phyloP scores from a whole-genome alignment of 257 asterid species.

The Voacanga thouarsii region DNA sequence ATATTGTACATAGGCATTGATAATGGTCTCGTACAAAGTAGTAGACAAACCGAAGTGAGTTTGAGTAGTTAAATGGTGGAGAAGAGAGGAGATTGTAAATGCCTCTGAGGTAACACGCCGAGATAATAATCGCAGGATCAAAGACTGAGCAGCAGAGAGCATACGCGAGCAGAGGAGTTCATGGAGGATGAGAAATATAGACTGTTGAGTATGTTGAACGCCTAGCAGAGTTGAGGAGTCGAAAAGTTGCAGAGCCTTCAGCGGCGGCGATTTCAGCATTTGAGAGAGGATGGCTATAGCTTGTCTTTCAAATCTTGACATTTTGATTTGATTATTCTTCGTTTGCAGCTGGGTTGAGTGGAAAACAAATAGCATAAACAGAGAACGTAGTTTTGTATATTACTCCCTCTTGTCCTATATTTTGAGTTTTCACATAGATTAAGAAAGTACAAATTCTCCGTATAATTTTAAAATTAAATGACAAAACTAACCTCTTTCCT shows the following conservation, averaged over 20 bases:
- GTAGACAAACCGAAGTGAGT: constrained; percentile 17
- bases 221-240: constrained; percentile 35
- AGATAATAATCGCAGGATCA: constrained; percentile 48
- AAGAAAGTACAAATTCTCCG: too few species aligned
- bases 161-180: constrained; percentile 47
- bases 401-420: too few species aligned
- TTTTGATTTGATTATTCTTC: background rate
- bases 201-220: constrained; percentile 48
- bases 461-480: too few species aligned
- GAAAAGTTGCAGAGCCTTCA: constrained; percentile 51
- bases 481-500: too few species aligned
- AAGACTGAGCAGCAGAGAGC: constrained; percentile 45
- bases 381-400: too few species aligned
- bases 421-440: too few species aligned
- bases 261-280: constrained; percentile 61
- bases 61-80: constrained; percentile 35
- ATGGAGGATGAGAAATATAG: constrained; percentile 43
- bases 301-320: constrained; percentile 31
- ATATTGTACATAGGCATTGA: constrained; percentile 46
- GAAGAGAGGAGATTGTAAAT: constrained; percentile 47
- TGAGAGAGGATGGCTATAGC: constrained; percentile 39
- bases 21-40: constrained; percentile 50
- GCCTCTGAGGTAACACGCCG: constrained; percentile 45
- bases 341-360: background rate
- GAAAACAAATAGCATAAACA: background rate